Conservation (phyloP, 2,329 filamentous ascomycete genomes). For the Septoria linicola region DNA sequence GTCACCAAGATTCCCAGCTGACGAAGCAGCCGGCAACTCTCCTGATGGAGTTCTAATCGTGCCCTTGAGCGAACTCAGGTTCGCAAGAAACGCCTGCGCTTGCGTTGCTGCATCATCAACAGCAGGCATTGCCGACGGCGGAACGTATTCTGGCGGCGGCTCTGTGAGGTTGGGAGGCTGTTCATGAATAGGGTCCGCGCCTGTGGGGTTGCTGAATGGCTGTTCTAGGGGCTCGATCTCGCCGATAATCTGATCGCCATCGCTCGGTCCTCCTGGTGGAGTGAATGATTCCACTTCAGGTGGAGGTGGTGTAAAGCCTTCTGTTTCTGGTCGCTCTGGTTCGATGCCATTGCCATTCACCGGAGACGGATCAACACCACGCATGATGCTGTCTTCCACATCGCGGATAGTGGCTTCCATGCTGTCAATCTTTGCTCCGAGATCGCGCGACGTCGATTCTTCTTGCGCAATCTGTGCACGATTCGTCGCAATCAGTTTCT, state of each 20-base stretch:
- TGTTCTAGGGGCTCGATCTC: constrained; percentile 16
- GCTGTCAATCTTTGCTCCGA: constrained; percentile 65
- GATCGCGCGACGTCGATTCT: constrained; percentile 61
- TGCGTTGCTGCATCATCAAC: constrained; percentile 15
- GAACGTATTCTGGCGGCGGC: constrained; percentile 33
- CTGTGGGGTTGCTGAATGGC: constrained; percentile 42
- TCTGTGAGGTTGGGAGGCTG: constrained; percentile 33
- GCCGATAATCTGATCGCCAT: constrained; percentile 15
- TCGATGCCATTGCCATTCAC: constrained; percentile 24
- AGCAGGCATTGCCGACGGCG: constrained; percentile 24
- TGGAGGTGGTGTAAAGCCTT: constrained; percentile 61
- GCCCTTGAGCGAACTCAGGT: constrained; percentile 26
- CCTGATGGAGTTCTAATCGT: constrained; percentile 30
- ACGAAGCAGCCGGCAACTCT: constrained; percentile 22
- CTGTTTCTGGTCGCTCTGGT: constrained; percentile 41
- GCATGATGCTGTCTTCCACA: constrained; percentile 89
- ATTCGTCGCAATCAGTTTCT: constrained; percentile 76
- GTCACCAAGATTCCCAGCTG: constrained; percentile 27
- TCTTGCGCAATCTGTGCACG: constrained; percentile 68
- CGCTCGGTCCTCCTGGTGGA: constrained; percentile 53
- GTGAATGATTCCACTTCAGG: constrained; percentile 85
- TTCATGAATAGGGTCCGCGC: constrained; percentile 37
- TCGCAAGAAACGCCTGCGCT: constrained; percentile 33
- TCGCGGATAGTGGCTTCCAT: constrained; percentile 82
- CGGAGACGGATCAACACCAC: constrained; percentile 65